These are phyloP conservation scores for Citrus maxima DNA, from an alignment of 345 rosid species.

Conservation along the genomic window DNA sequence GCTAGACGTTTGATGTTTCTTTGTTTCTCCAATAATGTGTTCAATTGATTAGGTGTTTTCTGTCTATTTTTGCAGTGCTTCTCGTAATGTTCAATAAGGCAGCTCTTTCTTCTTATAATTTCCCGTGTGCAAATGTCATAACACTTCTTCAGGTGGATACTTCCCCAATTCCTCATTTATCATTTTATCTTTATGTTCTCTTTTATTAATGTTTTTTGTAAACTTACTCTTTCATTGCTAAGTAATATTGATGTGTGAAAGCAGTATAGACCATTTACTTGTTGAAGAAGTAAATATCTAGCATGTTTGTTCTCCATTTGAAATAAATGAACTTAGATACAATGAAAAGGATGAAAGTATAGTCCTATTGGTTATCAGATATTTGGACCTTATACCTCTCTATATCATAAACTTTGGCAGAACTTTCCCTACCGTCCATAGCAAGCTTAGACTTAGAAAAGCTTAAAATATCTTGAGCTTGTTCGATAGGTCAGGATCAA, in stretches of 20 bases:
- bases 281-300: not conserved
- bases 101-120: conserved; percentile 87
- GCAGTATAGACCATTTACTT: not conserved
- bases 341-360: not conserved
- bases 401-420: not conserved
- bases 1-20: not conserved
- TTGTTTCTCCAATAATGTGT: not conserved
- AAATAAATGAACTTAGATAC: not conserved
- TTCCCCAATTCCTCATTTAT: not conserved
- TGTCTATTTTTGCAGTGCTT: conserved; percentile 53
- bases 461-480: not conserved
- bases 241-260: not conserved
- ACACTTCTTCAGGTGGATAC: conserved; percentile 79
- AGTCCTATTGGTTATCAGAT: not conserved
- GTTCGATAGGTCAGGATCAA: not conserved
- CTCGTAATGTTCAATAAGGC: conserved; percentile 95
- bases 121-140: conserved; percentile 86
- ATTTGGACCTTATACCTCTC: not conserved
- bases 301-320: not conserved
- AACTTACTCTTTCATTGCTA: not conserved
- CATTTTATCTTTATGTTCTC: not conserved
- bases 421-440: not conserved
- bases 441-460: not conserved
- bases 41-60: not conserved
- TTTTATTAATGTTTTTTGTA: not conserved